These are phyloP conservation scores for Albugo laibachii DNA, from an alignment of 352 stramenopile genomes.

Conservation along the genomic window DNA sequence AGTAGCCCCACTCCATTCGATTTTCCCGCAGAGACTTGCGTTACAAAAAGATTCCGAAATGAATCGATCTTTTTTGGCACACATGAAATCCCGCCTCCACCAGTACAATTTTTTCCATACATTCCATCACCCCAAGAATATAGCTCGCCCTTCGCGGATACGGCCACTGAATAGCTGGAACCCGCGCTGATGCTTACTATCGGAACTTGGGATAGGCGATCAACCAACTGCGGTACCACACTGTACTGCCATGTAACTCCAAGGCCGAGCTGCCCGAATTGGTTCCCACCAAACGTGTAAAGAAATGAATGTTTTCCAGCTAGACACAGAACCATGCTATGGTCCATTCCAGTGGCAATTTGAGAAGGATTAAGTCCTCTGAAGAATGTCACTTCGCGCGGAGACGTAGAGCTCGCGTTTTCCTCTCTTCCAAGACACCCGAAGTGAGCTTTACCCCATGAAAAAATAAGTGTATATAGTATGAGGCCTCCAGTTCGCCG, in stretches of 20 bases:
- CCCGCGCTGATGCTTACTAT: slow-evolving; percentile 30
- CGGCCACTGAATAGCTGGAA: slow-evolving; percentile 23
- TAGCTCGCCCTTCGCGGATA: slow-evolving; percentile 31
- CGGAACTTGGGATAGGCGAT: slow-evolving; percentile 20
- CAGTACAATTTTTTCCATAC: slow-evolving; percentile 22
- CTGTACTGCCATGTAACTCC: slow-evolving; percentile 12
- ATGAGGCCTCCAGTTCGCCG: neutral
- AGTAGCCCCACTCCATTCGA: slow-evolving; percentile 38
- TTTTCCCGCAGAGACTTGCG: slow-evolving; percentile 30
- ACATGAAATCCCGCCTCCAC: slow-evolving; percentile 25
- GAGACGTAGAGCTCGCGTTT: slow-evolving; percentile 7
- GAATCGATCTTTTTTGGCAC: slow-evolving; percentile 33
- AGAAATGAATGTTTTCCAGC: slow-evolving; percentile 20
- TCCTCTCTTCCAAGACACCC: slow-evolving; percentile 45
- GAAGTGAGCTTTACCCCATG: slow-evolving; percentile 19
- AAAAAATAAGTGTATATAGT: slow-evolving; percentile 21
- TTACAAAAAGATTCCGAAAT: slow-evolving; percentile 14
- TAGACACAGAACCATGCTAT: slow-evolving; percentile 38
- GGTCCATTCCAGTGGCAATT: slow-evolving; percentile 30
- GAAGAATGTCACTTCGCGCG: slow-evolving; percentile 35
- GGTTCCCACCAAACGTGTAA: slow-evolving; percentile 55
- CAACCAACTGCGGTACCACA: slow-evolving; percentile 35
- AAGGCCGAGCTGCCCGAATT: slow-evolving; percentile 37
- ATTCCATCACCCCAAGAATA: slow-evolving; percentile 45
- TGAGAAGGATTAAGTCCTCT: slow-evolving; percentile 21